Evolutionary conservation across 352 stramenopile genomes (phyloP), one percentile per base, ranked within the genome.

Genomic region (Phytophthora melonis): DNA sequence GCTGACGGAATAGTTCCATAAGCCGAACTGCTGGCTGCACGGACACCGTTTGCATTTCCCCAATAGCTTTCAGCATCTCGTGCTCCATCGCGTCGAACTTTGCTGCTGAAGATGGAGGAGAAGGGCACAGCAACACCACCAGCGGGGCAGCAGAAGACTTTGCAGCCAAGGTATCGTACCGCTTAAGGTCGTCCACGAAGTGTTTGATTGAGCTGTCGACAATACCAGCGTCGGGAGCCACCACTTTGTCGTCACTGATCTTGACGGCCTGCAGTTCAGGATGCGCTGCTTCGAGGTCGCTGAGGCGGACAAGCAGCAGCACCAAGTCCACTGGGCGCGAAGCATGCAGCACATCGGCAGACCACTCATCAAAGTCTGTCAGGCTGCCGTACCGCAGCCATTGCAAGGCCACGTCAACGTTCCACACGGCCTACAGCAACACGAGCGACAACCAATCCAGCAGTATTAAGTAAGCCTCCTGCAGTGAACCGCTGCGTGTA

Each of bases 331-430:
- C 59, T 43, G 55, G 53, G 41, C 32, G 55, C 1, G 61, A 27
- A 55, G 58, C 6, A 36, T 63, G 34, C 43, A 69, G 53, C 36
- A 77, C 65, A 43, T 68, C 55, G 3, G 36, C 52, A 9, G 58
- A 60, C 77, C 81, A 90, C 13, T 80, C 62, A 8, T 70, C 52
- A 18, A 86, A 72, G 25, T 86, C 59, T 57, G 66, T 64, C 0
- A 84, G 50, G 67, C 74, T 83, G 39, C 83, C 86, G 65, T 93
- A 93, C 34, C 54, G 63, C 32, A 93, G 67, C 86, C 86, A 93
- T 36, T 91, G 72, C 45, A 90, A 54, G 14, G 76, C 65, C 19
- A 81, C 74, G 13, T 65, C n/a, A 34, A 62, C 72, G 14, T 62
- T 56, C 43, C 45, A 72, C 39, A 86, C 61, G n/a, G 63, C 73